These are phyloP conservation scores for Solanum neorickii DNA, from an alignment of 257 asterid genomes.

Conservation along the genomic window DNA sequence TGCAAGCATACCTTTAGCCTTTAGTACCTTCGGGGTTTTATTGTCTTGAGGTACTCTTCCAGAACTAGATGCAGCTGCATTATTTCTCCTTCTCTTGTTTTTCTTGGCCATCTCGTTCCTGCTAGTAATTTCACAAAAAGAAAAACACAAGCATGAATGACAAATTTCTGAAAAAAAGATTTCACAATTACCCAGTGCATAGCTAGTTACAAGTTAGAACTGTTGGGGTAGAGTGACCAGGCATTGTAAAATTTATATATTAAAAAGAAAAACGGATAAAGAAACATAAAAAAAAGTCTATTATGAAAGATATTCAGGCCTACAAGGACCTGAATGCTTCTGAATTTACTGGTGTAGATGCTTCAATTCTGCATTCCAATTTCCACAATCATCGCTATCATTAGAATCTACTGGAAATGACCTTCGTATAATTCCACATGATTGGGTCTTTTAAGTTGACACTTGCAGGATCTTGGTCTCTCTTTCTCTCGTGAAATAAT, in stretches of 20 bases:
- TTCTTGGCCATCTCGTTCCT: constrained; percentile 27
- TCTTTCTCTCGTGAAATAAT: neutral
- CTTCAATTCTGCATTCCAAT: neutral
- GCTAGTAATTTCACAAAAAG: neutral
- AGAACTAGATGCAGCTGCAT: constrained; percentile 7
- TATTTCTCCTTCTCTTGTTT: constrained; percentile 8
- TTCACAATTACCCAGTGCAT: neutral
- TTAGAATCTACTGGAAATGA: neutral
- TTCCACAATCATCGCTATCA: neutral
- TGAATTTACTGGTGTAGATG: neutral
- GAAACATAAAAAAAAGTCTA: neutral
- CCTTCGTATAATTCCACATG: neutral
- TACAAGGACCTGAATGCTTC: neutral
- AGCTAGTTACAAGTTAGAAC: neutral
- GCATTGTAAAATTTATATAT: neutral
- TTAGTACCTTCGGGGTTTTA: neutral
- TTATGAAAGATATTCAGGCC: neutral
- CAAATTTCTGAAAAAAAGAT: neutral
- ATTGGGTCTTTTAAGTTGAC: neutral
- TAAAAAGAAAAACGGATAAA: too few species aligned
- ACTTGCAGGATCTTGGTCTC: neutral
- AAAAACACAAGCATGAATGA: neutral
- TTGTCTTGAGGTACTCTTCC: neutral
- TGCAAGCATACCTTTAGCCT: constrained; percentile 6
- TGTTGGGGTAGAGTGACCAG: neutral